Evolutionary conservation across 2,329 filamentous ascomycete species (phyloP).

Genomic region (Botryotinia convoluta): DNA sequence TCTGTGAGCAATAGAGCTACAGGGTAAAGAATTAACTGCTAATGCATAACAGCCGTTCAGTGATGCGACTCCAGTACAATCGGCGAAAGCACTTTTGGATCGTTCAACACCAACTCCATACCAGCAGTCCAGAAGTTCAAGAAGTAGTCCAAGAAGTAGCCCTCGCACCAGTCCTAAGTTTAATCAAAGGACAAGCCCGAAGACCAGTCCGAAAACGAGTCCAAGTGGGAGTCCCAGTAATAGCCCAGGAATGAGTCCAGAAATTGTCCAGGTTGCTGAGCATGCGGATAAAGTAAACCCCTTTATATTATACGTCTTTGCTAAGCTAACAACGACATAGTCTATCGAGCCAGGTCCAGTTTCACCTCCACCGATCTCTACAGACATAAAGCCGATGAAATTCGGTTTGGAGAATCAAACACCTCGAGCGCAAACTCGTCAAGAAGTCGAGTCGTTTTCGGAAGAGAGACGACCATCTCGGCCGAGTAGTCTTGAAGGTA

Average conservation of each 20-base stretch:
- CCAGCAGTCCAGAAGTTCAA: constrained; percentile 29
- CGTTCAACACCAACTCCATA: constrained; percentile 38
- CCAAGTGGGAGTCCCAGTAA: constrained; percentile 2
- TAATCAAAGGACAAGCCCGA: constrained; percentile 9
- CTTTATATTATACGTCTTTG: background rate
- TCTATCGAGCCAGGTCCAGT: constrained; percentile 33
- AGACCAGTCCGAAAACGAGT: background rate
- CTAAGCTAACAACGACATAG: constrained; percentile 22
- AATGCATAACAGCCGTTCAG: constrained; percentile 3
- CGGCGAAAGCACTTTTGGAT: constrained; percentile 24
- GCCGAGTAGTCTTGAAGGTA: constrained; percentile 71
- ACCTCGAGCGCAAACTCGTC: constrained; percentile 77
- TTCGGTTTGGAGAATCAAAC: constrained; percentile 71
- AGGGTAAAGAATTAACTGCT: background rate
- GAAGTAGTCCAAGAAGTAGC: constrained; percentile 9
- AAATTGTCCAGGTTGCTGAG: background rate
- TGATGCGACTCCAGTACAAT: constrained; percentile 6
- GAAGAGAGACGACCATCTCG: constrained; percentile 53
- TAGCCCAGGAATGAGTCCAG: constrained; percentile 11
- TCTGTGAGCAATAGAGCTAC: constrained; percentile 56
- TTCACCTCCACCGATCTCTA: constrained; percentile 71
- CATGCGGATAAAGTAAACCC: constrained; percentile 31
- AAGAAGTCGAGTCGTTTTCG: constrained; percentile 63
- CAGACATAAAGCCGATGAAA: constrained; percentile 63
- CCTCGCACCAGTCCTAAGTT: constrained; percentile 12